A percentile compares a stretch with the other conserved stretches of the same genome.
phyloP scores from a whole-genome alignment of 768 basidiomycete species.

The Russula compacta region DNA sequence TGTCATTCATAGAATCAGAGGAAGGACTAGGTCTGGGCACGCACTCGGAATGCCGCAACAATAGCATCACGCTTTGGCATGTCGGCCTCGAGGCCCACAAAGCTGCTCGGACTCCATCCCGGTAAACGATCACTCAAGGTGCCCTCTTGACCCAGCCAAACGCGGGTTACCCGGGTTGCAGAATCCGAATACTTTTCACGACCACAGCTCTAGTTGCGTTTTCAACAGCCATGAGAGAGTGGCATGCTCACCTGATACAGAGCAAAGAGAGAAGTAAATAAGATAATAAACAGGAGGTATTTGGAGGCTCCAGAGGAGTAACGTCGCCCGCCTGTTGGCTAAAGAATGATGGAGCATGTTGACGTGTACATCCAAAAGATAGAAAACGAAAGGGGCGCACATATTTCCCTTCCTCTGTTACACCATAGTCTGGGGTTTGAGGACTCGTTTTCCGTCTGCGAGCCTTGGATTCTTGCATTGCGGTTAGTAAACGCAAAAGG shows the following conservation, averaged over 20 bases:
- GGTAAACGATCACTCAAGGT: conserved; percentile 8
- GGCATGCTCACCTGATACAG: conserved; percentile 5
- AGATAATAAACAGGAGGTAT: background rate
- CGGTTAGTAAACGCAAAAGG: background rate
- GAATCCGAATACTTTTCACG: conserved; percentile 3
- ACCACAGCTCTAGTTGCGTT: background rate
- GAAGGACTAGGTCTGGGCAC: conserved; percentile 16
- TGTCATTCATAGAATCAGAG: conserved; percentile 7
- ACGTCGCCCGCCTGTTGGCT: background rate
- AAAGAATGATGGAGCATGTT: background rate
- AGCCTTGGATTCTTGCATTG: background rate
- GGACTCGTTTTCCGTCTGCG: background rate
- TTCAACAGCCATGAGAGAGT: background rate
- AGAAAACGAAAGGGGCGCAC: background rate
- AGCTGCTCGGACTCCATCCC: conserved; percentile 16
- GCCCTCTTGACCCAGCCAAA: conserved; percentile 9
- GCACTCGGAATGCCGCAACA: conserved; percentile 70
- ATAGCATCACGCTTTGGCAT: conserved; percentile 56
- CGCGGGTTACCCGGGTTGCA: background rate
- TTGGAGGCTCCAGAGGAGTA: background rate
- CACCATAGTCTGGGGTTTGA: background rate
- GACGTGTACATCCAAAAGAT: background rate
- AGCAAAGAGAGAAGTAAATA: background rate
- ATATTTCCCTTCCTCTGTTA: background rate
- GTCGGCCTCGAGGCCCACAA: conserved; percentile 44